phyloP scores from a whole-genome alignment of 495 filamentous ascomycete genomes.

The Geopyxis carbonaria region DNA sequence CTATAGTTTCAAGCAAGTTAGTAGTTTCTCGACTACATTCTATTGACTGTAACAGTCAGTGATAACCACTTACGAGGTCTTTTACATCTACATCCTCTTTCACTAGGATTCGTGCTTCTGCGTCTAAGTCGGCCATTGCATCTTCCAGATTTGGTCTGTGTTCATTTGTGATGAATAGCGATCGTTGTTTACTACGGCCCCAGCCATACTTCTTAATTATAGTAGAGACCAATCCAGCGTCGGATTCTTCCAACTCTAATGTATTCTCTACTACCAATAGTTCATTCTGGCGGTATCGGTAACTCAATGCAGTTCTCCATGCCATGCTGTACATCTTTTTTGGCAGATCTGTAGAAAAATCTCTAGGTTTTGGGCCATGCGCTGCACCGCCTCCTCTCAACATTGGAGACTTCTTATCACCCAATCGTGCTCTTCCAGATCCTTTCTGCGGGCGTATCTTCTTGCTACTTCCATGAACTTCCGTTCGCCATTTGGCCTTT shows the following conservation, averaged over 20 bases:
- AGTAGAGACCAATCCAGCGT: constrained; percentile 42
- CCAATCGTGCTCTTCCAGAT: constrained; percentile 57
- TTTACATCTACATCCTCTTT: constrained; percentile 77
- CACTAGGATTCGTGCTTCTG: constrained; percentile 45
- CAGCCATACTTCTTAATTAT: constrained; percentile 56
- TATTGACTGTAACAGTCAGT: neutral
- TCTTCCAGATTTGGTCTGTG: constrained; percentile 37
- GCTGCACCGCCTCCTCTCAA: constrained; percentile 70
- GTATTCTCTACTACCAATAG: constrained; percentile 64
- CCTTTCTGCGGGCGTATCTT: constrained; percentile 82
- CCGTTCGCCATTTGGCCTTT: constrained; percentile 62
- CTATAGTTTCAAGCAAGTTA: constrained; percentile 1
- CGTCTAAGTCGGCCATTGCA: constrained; percentile 40
- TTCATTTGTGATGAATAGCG: constrained; percentile 55
- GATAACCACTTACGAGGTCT: constrained; percentile 37
- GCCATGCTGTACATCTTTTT: constrained; percentile 89
- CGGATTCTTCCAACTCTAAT: constrained; percentile 40
- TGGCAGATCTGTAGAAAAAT: constrained; percentile 70
- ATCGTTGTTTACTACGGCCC: constrained; percentile 51
- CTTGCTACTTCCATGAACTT: constrained; percentile 60
- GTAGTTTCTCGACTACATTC: neutral
- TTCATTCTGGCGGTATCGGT: constrained; percentile 72
- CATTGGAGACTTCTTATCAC: constrained; percentile 67
- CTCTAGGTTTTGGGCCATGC: constrained; percentile 71
- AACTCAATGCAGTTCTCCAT: constrained; percentile 85